Evolutionary conservation across 805 yeast species (phyloP), one percentile per base, ranked within the genome.

Genomic region (Schizosaccharomyces cryophilus): DNA sequence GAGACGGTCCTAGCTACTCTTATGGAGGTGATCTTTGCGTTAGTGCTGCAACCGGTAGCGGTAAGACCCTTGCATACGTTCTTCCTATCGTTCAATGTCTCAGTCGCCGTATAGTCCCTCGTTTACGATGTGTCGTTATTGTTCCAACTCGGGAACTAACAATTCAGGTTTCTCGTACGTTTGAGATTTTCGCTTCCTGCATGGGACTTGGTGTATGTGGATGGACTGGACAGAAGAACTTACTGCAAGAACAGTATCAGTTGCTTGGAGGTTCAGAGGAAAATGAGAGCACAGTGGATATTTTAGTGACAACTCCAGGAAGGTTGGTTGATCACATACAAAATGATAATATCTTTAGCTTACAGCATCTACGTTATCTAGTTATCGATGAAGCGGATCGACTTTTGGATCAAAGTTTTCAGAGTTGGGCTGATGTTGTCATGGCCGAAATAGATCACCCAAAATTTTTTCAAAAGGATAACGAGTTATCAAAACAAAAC

Each of bases 301-400:
- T 73, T 13, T 19, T 73, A 1, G 66, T 74, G 9, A 64, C 73
- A 3, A 67, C 70, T 3, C 70, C 70, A 4, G 78, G 78, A 51
- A 77, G 95, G 71, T 74, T 89, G 63, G 81, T 90, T 80, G 98
- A 90, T 71, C 98, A 90, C 74, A 74, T 90, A 68, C 95, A 89
- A 68, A 81, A 85, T 66, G 90, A 96, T 21, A 85, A 85, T 70
- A 96, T 96, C 1, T 90, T 90, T 68, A 80, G 85, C 2, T 73
- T 90, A 66, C 79, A 85, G 64, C 82, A 83, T 61, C 75, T 90
- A 68, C 83, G 85, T 69, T 90, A 76, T 70, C 76, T 90, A 62
- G 95, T 90, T 4, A 84, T 90, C 84, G 98, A 90, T 72, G 98
- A 90, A 74, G 98, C 98, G 26, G 98, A 90, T 72, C 78, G 98